Evolutionary conservation across 2,329 filamentous ascomycete species (phyloP), one percentile per base, ranked within the genome.

Genomic region (Cladophialophora chaetospira): DNA sequence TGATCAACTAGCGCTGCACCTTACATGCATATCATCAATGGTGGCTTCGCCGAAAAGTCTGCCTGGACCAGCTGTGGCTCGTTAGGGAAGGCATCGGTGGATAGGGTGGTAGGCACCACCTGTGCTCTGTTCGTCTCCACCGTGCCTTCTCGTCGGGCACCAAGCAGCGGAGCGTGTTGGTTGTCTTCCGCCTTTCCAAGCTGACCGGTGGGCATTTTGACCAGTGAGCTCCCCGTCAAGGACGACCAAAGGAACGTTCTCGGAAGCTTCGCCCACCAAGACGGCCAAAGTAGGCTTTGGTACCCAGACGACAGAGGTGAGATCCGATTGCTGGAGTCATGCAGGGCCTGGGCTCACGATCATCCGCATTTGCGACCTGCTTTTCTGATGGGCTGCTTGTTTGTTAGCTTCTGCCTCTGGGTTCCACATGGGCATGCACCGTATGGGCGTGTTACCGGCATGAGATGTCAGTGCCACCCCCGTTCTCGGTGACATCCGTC

Each of bases 401-500:
- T 9, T 33, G n/a, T 28, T 55, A 49, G 53, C 44, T 55, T 42
- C 19, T 36, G 23, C 29, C 33, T 40, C 13, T 35, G 9, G 21
- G 15, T 25, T 35, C 42, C 21, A 23, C 36, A 8, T 11, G 35
- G 19, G 11, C 25, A n/a, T 10, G 17, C 36, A 40, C 36, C n/a
- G n/a, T n/a, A n/a, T 25, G 36, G 36, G 23, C 23, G 36, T 15
- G 46, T 8, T 38, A 19, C 29, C 45, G 10, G 45, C 23, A 11
- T 11, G 19, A 11, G 17, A 31, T n/a, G 44, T 17, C 26, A 38
- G 46, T 53, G 26, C 29, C 49, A 15, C 15, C 26, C 53, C 19
- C n/a, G 9, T 40, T 28, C 15, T 50, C 53, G 45, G 53, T 50
- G 33, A 31, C 53, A 49, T 35, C 53, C 53, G 35, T 55, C 26